These are phyloP conservation scores for Wickerhamomyces strasburgensis DNA, from an alignment of 805 yeast species.

Conservation along the genomic window DNA sequence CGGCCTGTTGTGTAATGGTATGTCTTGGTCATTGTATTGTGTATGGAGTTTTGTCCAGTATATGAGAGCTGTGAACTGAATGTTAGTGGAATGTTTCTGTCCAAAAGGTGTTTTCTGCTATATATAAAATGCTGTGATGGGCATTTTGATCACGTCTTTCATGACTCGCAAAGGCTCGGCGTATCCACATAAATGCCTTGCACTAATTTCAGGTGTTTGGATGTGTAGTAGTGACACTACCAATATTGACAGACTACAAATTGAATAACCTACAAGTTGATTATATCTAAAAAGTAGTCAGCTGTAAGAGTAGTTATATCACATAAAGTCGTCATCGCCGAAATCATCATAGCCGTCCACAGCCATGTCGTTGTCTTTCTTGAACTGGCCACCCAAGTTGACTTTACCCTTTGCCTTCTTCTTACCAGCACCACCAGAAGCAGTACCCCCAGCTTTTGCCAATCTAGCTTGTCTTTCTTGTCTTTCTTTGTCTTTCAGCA, in stretches of 20 bases:
- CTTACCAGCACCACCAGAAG: constrained; percentile 91
- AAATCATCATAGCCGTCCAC: constrained; percentile 51
- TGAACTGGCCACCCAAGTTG: constrained; percentile 56
- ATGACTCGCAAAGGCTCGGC: too few species aligned
- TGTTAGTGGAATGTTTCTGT: too few species aligned
- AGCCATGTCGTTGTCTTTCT: constrained; percentile 62
- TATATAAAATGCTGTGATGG: neutral
- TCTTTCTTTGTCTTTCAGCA: constrained; percentile 79
- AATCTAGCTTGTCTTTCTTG: constrained; percentile 86
- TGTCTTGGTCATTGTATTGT: constrained; percentile 10
- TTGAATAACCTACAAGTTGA: neutral
- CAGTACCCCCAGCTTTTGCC: constrained; percentile 77
- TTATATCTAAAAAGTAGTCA: neutral
- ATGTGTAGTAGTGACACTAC: neutral
- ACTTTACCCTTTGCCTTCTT: constrained; percentile 73
- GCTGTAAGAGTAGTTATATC: constrained; percentile 1
- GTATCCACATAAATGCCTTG: neutral
- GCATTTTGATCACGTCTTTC: neutral
- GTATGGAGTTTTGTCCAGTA: too few species aligned
- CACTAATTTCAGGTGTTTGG: neutral
- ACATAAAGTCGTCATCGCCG: constrained; percentile 83
- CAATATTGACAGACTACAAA: neutral
- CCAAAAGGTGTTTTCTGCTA: too few species aligned
- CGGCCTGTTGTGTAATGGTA: constrained; percentile 64
- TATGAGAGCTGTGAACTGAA: too few species aligned